These are phyloP conservation scores for Hemisphaericaspora nanyangensis DNA, from an alignment of 805 yeast genomes.

Conservation along the genomic window DNA sequence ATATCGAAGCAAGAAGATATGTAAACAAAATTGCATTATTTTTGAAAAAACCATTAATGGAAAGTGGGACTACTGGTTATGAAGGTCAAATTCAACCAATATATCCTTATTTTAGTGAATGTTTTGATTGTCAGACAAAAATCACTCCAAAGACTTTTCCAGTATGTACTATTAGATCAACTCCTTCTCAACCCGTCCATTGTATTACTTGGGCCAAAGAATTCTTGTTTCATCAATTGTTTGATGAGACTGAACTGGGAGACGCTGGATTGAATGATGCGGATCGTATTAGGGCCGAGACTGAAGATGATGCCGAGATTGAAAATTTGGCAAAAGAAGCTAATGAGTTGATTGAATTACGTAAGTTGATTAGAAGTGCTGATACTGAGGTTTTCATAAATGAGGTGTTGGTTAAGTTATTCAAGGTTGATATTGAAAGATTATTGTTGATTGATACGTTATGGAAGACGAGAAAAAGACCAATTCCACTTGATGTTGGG, in stretches of 20 bases:
- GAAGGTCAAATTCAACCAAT: conserved; percentile 95
- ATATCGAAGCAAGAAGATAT: conserved; percentile 85
- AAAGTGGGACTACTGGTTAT: conserved; percentile 93
- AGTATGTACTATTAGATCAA: conserved; percentile 93
- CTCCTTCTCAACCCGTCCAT: conserved; percentile 95
- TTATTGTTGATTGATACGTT: conserved; percentile 65
- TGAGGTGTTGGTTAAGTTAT: conserved; percentile 57
- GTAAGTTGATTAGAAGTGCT: conserved; percentile 13
- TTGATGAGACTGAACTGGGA: conserved; percentile 48
- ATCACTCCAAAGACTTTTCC: conserved; percentile 90
- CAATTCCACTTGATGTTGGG: conserved; percentile 52
- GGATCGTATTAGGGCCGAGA: conserved; percentile 37
- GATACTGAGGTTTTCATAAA: conserved; percentile 17
- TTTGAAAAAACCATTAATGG: conserved; percentile 73
- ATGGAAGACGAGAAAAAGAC: conserved; percentile 72
- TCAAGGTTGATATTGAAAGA: conserved; percentile 72
- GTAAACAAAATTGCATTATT: conserved; percentile 82
- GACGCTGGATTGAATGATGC: conserved; percentile 20
- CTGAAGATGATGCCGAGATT: conserved; percentile 61
- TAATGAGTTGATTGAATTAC: conserved; percentile 52
- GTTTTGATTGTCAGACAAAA: conserved; percentile 88
- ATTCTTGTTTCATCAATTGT: conserved; percentile 77
- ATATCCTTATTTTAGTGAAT: conserved; percentile 75
- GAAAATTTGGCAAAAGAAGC: conserved; percentile 63
- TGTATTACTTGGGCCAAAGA: conserved; percentile 98